Evolutionary conservation across 1,284 basidiomycete species (phyloP).

Genomic region (Moesziomyces globuligerus): DNA sequence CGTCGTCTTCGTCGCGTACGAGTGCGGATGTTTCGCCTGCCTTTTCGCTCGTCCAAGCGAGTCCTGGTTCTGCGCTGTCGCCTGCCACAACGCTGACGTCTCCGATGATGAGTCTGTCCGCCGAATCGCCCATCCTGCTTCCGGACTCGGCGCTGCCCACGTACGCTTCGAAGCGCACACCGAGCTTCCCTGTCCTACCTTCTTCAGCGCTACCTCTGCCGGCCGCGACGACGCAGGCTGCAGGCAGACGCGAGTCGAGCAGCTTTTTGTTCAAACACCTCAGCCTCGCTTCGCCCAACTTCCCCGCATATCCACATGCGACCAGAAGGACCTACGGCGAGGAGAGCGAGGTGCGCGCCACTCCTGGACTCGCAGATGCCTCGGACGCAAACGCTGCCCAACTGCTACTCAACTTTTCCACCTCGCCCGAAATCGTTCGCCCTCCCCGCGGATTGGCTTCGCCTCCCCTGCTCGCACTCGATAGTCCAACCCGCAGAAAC

Average conservation of each 20-base stretch:
- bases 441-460: conserved; percentile 20
- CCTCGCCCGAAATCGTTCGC: conserved; percentile 50
- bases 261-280: conserved; percentile 46
- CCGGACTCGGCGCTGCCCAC: conserved; percentile 25
- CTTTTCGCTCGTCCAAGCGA: conserved; percentile 20
- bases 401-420: conserved; percentile 48
- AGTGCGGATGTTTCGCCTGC: conserved; percentile 30
- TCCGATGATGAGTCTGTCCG: conserved; percentile 53
- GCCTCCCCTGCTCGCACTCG: conserved; percentile 26
- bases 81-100: conserved; percentile 43
- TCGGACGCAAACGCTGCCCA: conserved; percentile 31
- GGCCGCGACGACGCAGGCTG: too few species aligned
- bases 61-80: conserved; percentile 19
- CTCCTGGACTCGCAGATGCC: conserved; percentile 29
- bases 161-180: conserved; percentile 7
- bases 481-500: conserved; percentile 11
- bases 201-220: conserved; percentile 26
- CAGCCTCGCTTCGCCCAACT: conserved; percentile 34
- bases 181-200: conserved; percentile 18
- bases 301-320: not conserved
- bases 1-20: conserved; percentile 27
- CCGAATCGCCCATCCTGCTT: conserved; percentile 51
- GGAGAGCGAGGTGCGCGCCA: conserved; percentile 26
- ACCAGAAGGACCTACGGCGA: conserved; percentile 14
- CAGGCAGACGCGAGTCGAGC: conserved; percentile 29